phyloP scores from a whole-genome alignment of 2,329 filamentous ascomycete genomes.

The Fusarium solani-melongenae region DNA sequence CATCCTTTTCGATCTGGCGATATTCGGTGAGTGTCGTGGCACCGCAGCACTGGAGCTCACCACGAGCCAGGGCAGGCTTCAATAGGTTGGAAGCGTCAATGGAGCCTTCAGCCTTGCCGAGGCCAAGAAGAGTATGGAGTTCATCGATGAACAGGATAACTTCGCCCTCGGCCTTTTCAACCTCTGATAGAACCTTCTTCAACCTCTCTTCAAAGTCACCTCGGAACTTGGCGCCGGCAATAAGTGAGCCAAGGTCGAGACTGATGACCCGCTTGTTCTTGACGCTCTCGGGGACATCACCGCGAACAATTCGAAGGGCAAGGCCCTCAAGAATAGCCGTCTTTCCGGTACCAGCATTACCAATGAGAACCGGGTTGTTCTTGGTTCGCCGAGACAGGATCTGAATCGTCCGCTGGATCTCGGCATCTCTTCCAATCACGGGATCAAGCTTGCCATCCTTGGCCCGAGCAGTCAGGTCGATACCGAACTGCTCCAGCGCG shows the following conservation, averaged over 20 bases:
- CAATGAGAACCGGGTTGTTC: conserved; percentile 96
- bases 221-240: conserved; percentile 94
- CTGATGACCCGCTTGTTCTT: conserved; percentile 93
- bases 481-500: conserved; percentile 88
- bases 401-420: conserved; percentile 95
- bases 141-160: conserved; percentile 97
- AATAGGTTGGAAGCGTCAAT: conserved; percentile 96
- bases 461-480: conserved; percentile 88
- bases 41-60: conserved; percentile 94
- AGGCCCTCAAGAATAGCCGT: conserved; percentile 93
- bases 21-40: conserved; percentile 96
- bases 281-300: conserved; percentile 94
- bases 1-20: conserved; percentile 93
- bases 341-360: conserved; percentile 90
- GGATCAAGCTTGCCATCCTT: conserved; percentile 93
- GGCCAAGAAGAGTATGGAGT: conserved; percentile 87
- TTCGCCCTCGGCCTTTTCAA: conserved; percentile 86
- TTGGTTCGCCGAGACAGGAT: conserved; percentile 93
- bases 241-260: conserved; percentile 89
- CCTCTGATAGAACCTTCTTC: conserved; percentile 91
- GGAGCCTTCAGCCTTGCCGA: conserved; percentile 95
- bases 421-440: conserved; percentile 90
- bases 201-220: conserved; percentile 96
- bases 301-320: conserved; percentile 87
- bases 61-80: conserved; percentile 92